Evolutionary conservation across 2,329 filamentous ascomycete genomes (phyloP).

Genomic region (Rugonectria rugulosa): DNA sequence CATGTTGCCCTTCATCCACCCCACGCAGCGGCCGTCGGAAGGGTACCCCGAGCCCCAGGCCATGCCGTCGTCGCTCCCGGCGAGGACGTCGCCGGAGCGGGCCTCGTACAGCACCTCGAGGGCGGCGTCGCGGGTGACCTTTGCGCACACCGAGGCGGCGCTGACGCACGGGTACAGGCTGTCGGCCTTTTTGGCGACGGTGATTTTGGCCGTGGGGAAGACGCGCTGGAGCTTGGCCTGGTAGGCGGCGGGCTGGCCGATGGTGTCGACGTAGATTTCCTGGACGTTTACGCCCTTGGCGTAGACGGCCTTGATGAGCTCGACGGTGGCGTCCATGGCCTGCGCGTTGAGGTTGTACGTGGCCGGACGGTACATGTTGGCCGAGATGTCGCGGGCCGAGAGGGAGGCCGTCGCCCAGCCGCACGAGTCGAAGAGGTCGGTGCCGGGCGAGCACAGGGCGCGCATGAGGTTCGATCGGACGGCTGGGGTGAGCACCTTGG

Average conservation of each 20-base stretch:
- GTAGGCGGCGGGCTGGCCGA: conserved; percentile 83
- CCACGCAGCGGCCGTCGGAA: conserved; percentile 79
- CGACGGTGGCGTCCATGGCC: conserved; percentile 89
- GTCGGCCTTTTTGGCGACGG: conserved; percentile 90
- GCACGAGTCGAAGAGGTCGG: conserved; percentile 61
- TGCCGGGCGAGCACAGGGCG: conserved; percentile 71
- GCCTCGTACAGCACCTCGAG: conserved; percentile 78
- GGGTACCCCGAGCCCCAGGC: conserved; percentile 94
- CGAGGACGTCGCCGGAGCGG: conserved; percentile 41
- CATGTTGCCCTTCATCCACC: conserved; percentile 87
- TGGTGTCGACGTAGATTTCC: conserved; percentile 95
- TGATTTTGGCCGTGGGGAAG: conserved; percentile 80
- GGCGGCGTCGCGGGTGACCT: conserved; percentile 92
- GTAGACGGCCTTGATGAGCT: conserved; percentile 80
- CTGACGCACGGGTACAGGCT: conserved; percentile 91
- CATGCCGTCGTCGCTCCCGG: conserved; percentile 48
- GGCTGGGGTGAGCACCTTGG: conserved; percentile 85
- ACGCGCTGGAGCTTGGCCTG: conserved; percentile 83
- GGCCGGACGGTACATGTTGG: conserved; percentile 75
- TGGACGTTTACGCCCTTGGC: conserved; percentile 80
- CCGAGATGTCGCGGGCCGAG: conserved; percentile 82
- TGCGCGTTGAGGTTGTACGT: conserved; percentile 95
- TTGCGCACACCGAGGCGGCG: conserved; percentile 92
- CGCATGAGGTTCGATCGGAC: conserved; percentile 76
- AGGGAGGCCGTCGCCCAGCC: conserved; percentile 87